Percentiles rank a stretch among this genome's conserved stretches.
Conservation (phyloP, 2,329 filamentous ascomycete genomes). For the Venturia carpophila region DNA sequence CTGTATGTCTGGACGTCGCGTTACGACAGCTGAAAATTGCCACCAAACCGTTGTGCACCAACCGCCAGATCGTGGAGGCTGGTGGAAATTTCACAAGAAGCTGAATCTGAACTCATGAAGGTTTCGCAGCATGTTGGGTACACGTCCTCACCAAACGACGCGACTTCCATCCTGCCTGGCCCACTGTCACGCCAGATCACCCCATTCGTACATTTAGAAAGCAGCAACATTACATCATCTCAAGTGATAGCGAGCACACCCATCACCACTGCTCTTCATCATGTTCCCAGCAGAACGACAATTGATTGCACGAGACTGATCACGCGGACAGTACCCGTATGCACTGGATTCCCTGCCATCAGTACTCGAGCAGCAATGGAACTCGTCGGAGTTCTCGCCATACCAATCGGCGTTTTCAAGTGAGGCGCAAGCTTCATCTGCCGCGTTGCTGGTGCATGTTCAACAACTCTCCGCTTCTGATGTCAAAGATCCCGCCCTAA, state of each 20-base stretch:
- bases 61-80: conserved; percentile 6
- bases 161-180: neutral
- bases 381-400: conserved; percentile 50
- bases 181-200: conserved; percentile 24
- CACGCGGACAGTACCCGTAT: conserved; percentile 62
- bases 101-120: neutral
- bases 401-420: conserved; percentile 63
- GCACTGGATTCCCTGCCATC: conserved; percentile 58
- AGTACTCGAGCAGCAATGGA: conserved; percentile 60
- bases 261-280: conserved; percentile 1
- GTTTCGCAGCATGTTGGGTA: neutral
- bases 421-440: conserved; percentile 51
- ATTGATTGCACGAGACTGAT: conserved; percentile 20
- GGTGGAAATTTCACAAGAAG: conserved; percentile 6
- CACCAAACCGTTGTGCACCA: neutral
- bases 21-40: neutral
- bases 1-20: neutral
- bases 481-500: conserved; percentile 19
- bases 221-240: neutral
- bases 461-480: conserved; percentile 19
- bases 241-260: neutral
- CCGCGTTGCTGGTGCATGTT: conserved; percentile 40
- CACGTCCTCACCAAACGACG: neutral
- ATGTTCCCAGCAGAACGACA: neutral
- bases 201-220: neutral